Base-by-base conservation (phyloP, 208 protist genomes). In the Acanthamoeba royreba region DNA sequence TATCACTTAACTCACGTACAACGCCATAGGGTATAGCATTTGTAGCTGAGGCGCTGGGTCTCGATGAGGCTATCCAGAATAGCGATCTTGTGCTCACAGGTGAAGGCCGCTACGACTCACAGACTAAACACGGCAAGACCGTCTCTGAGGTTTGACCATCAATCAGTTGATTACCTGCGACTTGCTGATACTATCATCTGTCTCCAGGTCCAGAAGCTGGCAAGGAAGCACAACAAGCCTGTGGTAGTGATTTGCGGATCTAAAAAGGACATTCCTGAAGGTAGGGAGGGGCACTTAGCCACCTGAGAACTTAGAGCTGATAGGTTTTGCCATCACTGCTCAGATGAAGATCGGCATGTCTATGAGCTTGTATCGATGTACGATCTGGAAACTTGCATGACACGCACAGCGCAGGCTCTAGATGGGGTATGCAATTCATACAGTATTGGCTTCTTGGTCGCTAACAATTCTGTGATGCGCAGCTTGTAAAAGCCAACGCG, bases 1-100 rank as follows among this genome's bases (percentile, higher is more conserved):
- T 61, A 61, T 61, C 55, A 35, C 55, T 19, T 35, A 19, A 66
- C 55, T 17, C 58, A 28, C 22, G 58, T 69, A 8, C 4, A 17
- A 63, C 11, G 53, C 22, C 53, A 63, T 19, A 58, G 43, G 92
- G 92, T 15, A 94, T 85, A 0, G 92, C 86, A 25, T 88, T 89
- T 52, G 72, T 94, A 35, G 66, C 92, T 0, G 47, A 88, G 42
- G 74, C 77, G 40, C 33, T 72, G 79, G 92, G 85, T 0, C 35
- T 94, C 22, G 92, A 94, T 31, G 69, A 77, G 28, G 66, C 58
- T 40, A 89, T 94, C 33, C n/a, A 49, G 31, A 22, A 69, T 22
- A 46, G 72, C 42, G 92, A 94, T 35, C 17, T 94, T 13, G 66
- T 94, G 46, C 45, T 94, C 31, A 94, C 92, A 17, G 92, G 92